Base-by-base conservation (phyloP, 2,329 filamentous ascomycete genomes). In the Aspergillus persii region DNA sequence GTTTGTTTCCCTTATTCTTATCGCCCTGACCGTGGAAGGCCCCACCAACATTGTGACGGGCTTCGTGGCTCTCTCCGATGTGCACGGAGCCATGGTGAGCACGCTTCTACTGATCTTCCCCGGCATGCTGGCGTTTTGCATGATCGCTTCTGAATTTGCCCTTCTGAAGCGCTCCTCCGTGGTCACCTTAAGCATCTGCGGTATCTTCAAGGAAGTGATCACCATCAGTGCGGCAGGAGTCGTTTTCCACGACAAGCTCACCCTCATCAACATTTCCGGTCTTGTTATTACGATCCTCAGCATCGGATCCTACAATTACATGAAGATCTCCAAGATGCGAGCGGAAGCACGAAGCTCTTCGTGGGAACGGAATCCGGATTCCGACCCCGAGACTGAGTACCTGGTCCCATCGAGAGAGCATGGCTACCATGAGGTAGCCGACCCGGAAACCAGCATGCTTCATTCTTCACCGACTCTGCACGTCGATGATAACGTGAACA, bases 181-280 rank as follows among this genome's bases (percentile, higher is more conserved):
- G 55, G 95, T 99, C 54, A 98, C 95, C 0, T 83, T 99, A 50
- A 96, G 90, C 54, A 97, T 99, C 67, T 96, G 93, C 63, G 95
- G 95, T 61, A 98, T 99, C 62, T 98, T 99, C 83, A 99, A 99
- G 75, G 95, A 99, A 79, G 95, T 98, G 46, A 88, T 99, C 57
- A 99, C 95, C 12, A 98, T 99, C 69, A 89, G 86, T 46, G 92
- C 92, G 0, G 94, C 94, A 0, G 90, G 92, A 8, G 75, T 96
- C 30, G 87, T 96, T 3, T 99, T 97, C 79, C 85, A 95, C 68
- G 95, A 99, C 73, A 86, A 84, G 52, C 84, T 99, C 50, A 97
- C 93, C 0, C 81, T 88, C 0, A 86, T 99, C 79, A 99, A 99
- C 74, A 80, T 97, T 8, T 84, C 89, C 15, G 95, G 95, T 7